Base-by-base conservation (phyloP, 208 protist genomes). In the Trypanosoma avium region DNA sequence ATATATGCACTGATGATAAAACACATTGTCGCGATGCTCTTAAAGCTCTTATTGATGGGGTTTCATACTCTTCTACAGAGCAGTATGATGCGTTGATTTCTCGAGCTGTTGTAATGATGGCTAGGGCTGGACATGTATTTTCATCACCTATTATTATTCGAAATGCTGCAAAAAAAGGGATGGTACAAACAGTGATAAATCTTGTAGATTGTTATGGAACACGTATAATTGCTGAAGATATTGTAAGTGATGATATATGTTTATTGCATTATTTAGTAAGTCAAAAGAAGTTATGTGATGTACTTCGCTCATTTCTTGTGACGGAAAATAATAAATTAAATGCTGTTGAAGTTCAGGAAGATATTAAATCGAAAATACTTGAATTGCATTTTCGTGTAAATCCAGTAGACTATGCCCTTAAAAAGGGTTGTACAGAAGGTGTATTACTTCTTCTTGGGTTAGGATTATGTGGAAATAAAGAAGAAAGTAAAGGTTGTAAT, bases 201-300 rank as follows among this genome's bases (percentile, higher is more conserved):
- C 48, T 93, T 0, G 32, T 90, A 19, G 75, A 86, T 50, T 82
- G 77, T 66, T 93, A 93, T 63, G 87, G 87, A 15, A 38, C 62
- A 8, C 48, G 49, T 38, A 61, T 73, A 19, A 35, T 93, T 5
- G 38, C 74, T 46, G 77, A 79, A 3, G 86, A 93, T 56, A 55
- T 90, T 8, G 56, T 60, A 8, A 56, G 45, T 19, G 38, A 56
- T 26, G 70, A 76, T 46, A 52, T 92, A 17, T 82, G 69, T 55
- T 74, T 75, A 17, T 47, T 92, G 22, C 80, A 86, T 27, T 76
- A 86, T 73, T 61, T 92, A 12, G 75, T 75, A 32, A 61, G 68
- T 17, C 49, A 70, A 21, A 46, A 43, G 7, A 53, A 33, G 12
- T 64, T 86, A 0, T 74, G 73, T 26, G 64, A 54, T 17, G 35